phyloP scores from a whole-genome alignment of 768 basidiomycete genomes.

The Hygrocybe coccinea region DNA sequence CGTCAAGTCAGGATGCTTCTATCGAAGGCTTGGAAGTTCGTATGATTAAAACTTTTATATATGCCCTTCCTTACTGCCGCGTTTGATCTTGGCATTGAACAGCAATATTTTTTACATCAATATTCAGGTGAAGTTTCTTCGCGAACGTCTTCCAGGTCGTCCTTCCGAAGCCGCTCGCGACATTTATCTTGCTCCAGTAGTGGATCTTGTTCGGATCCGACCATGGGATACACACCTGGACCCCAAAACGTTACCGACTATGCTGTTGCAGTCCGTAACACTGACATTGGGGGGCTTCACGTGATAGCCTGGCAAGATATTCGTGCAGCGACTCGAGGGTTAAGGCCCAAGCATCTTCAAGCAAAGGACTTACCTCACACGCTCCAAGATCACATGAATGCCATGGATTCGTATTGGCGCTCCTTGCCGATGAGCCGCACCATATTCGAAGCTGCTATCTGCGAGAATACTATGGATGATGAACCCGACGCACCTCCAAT shows the following conservation, averaged over 20 bases:
- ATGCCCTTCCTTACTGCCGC: background rate
- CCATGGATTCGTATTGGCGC: conserved; percentile 38
- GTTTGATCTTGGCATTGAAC: background rate
- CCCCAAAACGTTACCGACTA: conserved; percentile 6
- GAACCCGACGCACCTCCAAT: conserved; percentile 70
- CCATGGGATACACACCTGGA: background rate
- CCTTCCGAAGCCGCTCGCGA: too few species aligned
- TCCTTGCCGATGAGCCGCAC: conserved; percentile 41
- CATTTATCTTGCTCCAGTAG: too few species aligned
- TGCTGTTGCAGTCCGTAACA: conserved; percentile 1
- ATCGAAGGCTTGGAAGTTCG: background rate
- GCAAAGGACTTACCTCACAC: conserved; percentile 55
- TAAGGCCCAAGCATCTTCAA: conserved; percentile 30
- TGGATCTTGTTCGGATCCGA: background rate
- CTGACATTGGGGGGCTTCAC: conserved; percentile 29
- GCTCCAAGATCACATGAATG: conserved; percentile 64
- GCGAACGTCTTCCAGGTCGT: too few species aligned
- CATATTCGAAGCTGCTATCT: conserved; percentile 63
- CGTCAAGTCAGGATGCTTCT: background rate
- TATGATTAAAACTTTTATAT: background rate
- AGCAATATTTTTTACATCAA: background rate
- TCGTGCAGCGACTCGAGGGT: conserved; percentile 32
- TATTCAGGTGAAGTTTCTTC: background rate
- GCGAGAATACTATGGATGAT: conserved; percentile 56
- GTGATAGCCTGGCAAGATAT: conserved; percentile 37